Conservation (phyloP, 306 rosid genomes). For the Cucumis melo region DNA sequence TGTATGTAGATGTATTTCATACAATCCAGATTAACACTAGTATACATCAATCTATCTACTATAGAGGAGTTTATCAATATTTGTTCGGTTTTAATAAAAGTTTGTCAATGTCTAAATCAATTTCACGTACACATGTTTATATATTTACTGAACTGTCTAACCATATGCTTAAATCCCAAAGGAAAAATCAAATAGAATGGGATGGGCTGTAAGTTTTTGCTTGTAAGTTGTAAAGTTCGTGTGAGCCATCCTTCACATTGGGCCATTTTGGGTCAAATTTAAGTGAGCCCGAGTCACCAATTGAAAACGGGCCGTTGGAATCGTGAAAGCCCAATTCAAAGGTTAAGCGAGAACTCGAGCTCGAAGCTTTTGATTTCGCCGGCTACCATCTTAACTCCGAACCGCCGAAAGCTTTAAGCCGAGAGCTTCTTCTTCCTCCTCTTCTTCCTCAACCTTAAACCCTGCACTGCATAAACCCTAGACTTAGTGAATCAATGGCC, state of each 20-base stretch:
- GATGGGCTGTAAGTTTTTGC: background rate
- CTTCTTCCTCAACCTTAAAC: background rate
- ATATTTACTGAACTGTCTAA: too few species aligned
- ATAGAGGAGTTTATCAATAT: too few species aligned
- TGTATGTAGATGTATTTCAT: too few species aligned
- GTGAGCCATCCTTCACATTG: background rate
- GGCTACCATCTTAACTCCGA: background rate
- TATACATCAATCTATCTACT: too few species aligned
- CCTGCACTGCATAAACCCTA: conserved; percentile 12
- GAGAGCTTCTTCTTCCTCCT: background rate
- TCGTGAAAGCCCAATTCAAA: background rate
- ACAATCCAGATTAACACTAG: too few species aligned
- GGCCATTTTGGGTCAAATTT: background rate
- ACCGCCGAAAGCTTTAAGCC: background rate
- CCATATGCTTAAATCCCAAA: too few species aligned
- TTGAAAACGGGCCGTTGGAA: background rate
- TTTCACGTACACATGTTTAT: too few species aligned
- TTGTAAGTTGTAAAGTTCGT: background rate
- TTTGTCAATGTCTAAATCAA: too few species aligned
- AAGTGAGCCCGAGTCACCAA: too few species aligned
- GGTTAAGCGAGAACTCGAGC: background rate
- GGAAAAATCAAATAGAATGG: background rate
- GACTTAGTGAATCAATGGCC: conserved; percentile 18
- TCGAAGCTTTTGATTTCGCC: background rate
- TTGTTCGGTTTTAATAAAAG: too few species aligned